A percentile compares a stretch with the other conserved stretches of the same genome.
These are phyloP conservation scores for Paecilomyces niveus DNA, from an alignment of 2,329 filamentous ascomycete genomes.

Conservation along the genomic window DNA sequence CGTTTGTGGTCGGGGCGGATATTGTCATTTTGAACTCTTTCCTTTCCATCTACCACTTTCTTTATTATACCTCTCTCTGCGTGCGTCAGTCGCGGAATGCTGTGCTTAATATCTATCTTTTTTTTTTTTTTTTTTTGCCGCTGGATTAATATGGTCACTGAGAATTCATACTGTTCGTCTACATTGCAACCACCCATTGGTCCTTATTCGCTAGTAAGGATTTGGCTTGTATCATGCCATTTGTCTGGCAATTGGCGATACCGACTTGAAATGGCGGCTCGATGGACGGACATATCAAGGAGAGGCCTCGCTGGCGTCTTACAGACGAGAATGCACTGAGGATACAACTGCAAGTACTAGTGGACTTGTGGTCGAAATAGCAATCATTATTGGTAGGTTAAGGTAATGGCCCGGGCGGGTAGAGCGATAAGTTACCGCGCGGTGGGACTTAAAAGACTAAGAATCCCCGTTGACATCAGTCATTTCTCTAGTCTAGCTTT, in stretches of 20 bases:
- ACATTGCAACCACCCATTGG: background rate
- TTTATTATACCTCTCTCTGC: background rate
- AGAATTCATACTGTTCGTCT: background rate
- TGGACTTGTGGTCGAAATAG: background rate
- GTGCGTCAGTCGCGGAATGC: background rate
- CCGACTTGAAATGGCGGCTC: background rate
- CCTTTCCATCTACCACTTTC: constrained; percentile 1
- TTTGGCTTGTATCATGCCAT: too few relatives aligned
- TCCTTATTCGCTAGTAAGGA: background rate
- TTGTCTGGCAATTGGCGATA: background rate
- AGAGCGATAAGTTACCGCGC: background rate
- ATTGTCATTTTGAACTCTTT: background rate
- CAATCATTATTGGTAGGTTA: background rate
- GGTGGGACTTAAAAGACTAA: background rate
- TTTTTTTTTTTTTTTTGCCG: background rate
- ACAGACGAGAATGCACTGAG: background rate
- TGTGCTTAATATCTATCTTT: background rate
- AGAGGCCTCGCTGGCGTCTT: background rate
- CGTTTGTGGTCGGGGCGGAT: background rate
- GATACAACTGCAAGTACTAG: background rate
- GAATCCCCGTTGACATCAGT: background rate
- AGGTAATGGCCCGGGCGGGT: background rate
- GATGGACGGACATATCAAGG: background rate
- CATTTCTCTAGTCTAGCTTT: background rate
- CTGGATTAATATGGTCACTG: background rate